These are phyloP conservation scores for Flaveria bidentis DNA, from an alignment of 129 eudicot genomes.

Conservation along the genomic window DNA sequence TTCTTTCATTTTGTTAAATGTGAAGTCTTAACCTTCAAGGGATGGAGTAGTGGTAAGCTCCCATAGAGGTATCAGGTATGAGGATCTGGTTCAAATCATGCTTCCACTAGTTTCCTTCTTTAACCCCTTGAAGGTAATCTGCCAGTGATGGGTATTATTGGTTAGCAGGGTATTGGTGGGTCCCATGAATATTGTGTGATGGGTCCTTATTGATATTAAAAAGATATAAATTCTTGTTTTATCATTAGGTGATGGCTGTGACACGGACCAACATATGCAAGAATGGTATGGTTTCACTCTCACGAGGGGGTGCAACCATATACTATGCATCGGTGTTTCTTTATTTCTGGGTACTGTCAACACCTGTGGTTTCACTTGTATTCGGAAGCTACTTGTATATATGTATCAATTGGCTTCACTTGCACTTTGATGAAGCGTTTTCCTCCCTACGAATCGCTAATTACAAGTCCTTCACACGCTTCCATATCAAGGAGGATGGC, in stretches of 20 bases:
- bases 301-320: constrained; percentile 82
- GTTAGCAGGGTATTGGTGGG: neutral
- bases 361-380: constrained; percentile 89
- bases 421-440: constrained; percentile 98
- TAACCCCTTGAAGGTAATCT: neutral
- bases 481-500: constrained; percentile 75
- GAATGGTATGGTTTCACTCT: constrained; percentile 74
- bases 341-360: constrained; percentile 94
- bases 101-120: neutral
- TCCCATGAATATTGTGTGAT: neutral
- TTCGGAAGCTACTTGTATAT: constrained; percentile 96
- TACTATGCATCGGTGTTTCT: constrained; percentile 93
- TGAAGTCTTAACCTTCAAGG: neutral
- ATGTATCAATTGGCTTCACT: constrained; percentile 93
- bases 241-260: constrained; percentile 88
- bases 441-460: constrained; percentile 94
- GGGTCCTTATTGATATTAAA: neutral
- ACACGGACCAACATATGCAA: constrained; percentile 85
- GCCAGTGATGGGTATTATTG: neutral
- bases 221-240: neutral
- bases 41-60: neutral
- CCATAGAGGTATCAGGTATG: no score
- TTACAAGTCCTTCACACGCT: constrained; percentile 94
- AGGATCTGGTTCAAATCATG: neutral
- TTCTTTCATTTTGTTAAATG: neutral